Conservation (phyloP, 2,329 filamentous ascomycete species). For the Cladosporium velox region DNA sequence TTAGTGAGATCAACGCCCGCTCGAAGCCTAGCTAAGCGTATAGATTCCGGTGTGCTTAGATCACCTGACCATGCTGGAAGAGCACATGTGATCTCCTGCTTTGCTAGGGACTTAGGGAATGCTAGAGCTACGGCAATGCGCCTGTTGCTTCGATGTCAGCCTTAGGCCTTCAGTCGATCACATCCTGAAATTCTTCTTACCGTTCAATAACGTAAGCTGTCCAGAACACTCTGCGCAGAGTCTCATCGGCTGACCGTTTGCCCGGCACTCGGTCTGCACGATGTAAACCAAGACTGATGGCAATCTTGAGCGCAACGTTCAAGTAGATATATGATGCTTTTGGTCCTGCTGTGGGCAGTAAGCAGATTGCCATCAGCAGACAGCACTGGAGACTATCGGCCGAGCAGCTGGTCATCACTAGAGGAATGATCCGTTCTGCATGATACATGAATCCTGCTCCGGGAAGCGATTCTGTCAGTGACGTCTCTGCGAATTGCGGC, state of each 20-base stretch:
- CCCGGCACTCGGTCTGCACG: background rate
- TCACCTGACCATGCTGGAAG: background rate
- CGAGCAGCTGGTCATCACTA: background rate
- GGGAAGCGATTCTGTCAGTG: background rate
- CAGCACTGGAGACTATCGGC: background rate
- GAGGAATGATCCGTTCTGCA: background rate
- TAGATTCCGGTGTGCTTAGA: background rate
- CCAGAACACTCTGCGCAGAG: background rate
- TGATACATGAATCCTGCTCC: background rate
- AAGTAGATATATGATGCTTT: background rate
- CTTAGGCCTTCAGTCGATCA: background rate
- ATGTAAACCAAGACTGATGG: background rate
- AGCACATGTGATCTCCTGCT: background rate
- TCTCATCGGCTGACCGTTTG: background rate
- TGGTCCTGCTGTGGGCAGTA: background rate
- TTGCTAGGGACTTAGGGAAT: background rate
- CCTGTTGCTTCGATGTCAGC: background rate
- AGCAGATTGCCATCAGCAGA: background rate
- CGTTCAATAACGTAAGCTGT: background rate
- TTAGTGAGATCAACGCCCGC: background rate
- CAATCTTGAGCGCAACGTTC: background rate
- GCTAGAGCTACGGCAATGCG: background rate
- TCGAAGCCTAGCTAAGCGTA: background rate
- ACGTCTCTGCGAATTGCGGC: background rate
- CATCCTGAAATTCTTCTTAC: background rate